Conservation (phyloP, 2,329 filamentous ascomycete genomes). For the Claviceps maximensis region DNA sequence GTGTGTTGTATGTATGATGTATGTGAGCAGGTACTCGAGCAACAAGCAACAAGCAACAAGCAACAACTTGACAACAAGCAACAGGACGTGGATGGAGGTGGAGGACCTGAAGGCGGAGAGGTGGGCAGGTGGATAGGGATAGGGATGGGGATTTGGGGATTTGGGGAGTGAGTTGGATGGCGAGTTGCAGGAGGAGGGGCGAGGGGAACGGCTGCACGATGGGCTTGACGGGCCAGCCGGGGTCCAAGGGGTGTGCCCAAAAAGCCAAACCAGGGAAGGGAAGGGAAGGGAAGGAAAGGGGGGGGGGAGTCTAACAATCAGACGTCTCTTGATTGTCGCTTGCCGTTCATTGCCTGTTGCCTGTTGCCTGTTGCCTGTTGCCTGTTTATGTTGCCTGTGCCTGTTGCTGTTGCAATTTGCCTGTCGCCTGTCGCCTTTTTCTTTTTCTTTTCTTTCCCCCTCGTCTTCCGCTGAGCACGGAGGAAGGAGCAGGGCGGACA, state of each 20-base stretch:
- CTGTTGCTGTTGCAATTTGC: not conserved
- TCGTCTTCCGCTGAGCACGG: no score
- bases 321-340: not conserved
- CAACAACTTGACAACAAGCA: constrained; percentile 2
- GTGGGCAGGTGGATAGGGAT: constrained; percentile 2
- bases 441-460: no score
- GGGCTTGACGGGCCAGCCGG: constrained; percentile 1
- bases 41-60: no score
- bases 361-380: not conserved
- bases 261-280: not conserved
- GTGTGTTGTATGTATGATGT: no score
- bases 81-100: not conserved
- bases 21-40: no score
- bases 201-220: constrained; percentile 6
- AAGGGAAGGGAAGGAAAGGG: not conserved
- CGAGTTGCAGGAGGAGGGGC: constrained; percentile 5
- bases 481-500: no score
- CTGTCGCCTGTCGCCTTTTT: no score
- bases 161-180: not conserved
- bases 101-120: not conserved
- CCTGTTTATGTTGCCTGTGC: no score
- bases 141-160: no score
- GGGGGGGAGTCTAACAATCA: no score
- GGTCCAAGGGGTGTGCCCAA: not conserved
- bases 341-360: not conserved